Evolutionary conservation across 2,329 filamentous ascomycete species (phyloP), one percentile per base, ranked within the genome.

Genomic region (Pyrenophora tritici-repentis): DNA sequence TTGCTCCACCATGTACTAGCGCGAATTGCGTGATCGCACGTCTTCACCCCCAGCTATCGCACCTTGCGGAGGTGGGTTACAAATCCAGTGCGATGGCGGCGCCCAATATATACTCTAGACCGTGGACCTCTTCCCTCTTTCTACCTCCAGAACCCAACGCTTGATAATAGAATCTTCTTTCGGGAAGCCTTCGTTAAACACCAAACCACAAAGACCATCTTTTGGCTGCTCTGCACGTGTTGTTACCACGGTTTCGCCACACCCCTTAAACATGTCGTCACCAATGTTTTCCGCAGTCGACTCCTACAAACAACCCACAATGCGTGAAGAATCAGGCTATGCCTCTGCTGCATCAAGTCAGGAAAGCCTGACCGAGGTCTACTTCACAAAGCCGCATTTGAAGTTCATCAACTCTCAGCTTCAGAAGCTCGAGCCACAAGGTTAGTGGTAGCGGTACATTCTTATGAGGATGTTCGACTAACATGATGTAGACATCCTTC

Each of bases 361-460:
- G 36, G 78, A 79, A 44, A 79, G 79, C 59, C 81, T 93, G 16
- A 89, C 92, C 12, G 84, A 90, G 54, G 82, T 97, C 66, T 86
- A 87, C 75, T 91, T 99, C 79, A 93, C 90, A 61, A 88, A 88
- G 73, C 84, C 88, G 58, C 93, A 99, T 75, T 81, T 97, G 63
- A 87, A 90, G 67, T 93, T 93, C 75, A 83, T 99, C 73, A 99
- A 99, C 81, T 78, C 86, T 59, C 91, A 96, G 75, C 80, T 99
- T 64, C 89, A 94, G 74, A 84, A 87, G 70, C 89, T 97, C 75
- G 86, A 92, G 71, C 90, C 94, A 55, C 82, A 93, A 76, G 83
- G 83, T 84, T 71, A 62, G 77, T 71, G 42, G 18, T 22, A 3
- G 34, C n/a, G 16, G n/a, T 37, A 5, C 6, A 16, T 31, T 24